Conservation (phyloP, 805 yeast genomes). For the Nematodospora valgi region DNA sequence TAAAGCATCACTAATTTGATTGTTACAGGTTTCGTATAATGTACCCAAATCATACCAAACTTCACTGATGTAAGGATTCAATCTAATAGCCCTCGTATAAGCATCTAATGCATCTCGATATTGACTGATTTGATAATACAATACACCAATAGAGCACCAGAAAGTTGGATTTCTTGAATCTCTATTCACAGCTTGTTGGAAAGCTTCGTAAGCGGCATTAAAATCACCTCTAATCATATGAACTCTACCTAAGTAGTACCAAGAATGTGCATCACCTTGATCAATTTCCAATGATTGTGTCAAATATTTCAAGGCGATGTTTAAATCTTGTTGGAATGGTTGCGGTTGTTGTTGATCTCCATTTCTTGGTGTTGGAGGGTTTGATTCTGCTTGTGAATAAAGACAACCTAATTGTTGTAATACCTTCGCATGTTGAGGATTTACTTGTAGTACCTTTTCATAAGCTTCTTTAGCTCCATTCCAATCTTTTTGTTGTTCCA, state of each 20-base stretch:
- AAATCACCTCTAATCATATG: slow-evolving; percentile 96
- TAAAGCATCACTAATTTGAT: slow-evolving; percentile 89
- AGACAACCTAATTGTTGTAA: slow-evolving; percentile 94
- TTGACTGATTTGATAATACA: slow-evolving; percentile 94
- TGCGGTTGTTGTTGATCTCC: slow-evolving; percentile 20
- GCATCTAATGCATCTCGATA: slow-evolving; percentile 97
- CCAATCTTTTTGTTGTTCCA: slow-evolving; percentile 92
- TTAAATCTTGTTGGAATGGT: slow-evolving; percentile 71
- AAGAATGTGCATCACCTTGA: slow-evolving; percentile 87
- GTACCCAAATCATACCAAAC: slow-evolving; percentile 99
- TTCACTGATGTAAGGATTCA: slow-evolving; percentile 93
- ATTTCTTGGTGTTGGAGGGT: slow-evolving; percentile 19
- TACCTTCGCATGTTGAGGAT: slow-evolving; percentile 94
- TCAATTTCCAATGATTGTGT: slow-evolving; percentile 88
- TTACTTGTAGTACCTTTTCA: slow-evolving; percentile 83
- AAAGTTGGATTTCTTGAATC: slow-evolving; percentile 97
- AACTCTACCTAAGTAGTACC: slow-evolving; percentile 96
- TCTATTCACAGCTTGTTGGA: slow-evolving; percentile 97
- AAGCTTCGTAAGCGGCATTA: slow-evolving; percentile 95
- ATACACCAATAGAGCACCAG: slow-evolving; percentile 95
- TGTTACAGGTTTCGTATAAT: slow-evolving; percentile 93
- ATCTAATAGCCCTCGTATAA: slow-evolving; percentile 91
- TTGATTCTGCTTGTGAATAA: slow-evolving; percentile 61
- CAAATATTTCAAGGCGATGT: slow-evolving; percentile 75
- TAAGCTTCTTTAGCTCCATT: slow-evolving; percentile 92